Percentiles rank a stretch among this genome's conserved stretches.
Evolutionary conservation across 805 yeast species (phyloP).

Genomic region (Yarrowia keelungensis): DNA sequence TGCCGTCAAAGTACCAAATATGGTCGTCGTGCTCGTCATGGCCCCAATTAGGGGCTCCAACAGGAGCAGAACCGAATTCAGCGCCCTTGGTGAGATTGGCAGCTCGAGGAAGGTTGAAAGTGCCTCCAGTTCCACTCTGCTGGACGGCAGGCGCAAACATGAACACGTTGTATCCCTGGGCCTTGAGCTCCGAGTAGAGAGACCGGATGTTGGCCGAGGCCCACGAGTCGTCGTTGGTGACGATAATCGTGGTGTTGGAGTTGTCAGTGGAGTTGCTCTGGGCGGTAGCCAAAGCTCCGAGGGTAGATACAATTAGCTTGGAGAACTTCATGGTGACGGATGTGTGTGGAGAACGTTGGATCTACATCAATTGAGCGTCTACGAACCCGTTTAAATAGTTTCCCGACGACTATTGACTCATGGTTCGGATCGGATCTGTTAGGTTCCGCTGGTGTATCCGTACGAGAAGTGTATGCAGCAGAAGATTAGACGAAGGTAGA

Average conservation of each 20-base stretch:
- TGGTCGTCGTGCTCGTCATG: slow-evolving; percentile 49
- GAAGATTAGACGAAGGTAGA: too few relatives aligned
- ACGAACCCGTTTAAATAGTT: background rate
- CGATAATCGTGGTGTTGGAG: slow-evolving; percentile 51
- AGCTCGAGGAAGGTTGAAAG: slow-evolving; percentile 53
- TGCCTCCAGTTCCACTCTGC: slow-evolving; percentile 64
- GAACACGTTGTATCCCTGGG: slow-evolving; percentile 58
- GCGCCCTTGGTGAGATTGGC: slow-evolving; percentile 53
- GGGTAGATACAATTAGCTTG: background rate
- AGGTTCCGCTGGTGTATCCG: too few relatives aligned
- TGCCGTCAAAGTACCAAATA: slow-evolving; percentile 59
- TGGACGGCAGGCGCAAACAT: slow-evolving; percentile 61
- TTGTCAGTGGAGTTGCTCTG: slow-evolving; percentile 17
- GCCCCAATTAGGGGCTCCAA: slow-evolving; percentile 61
- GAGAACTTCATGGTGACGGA: background rate
- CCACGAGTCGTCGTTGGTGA: slow-evolving; percentile 67
- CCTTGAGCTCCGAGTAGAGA: slow-evolving; percentile 56
- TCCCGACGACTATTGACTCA: background rate
- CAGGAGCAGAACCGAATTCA: slow-evolving; percentile 55
- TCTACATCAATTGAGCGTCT: background rate
- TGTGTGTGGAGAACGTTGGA: background rate
- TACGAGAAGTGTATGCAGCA: too few relatives aligned
- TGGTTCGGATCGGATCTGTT: too few relatives aligned
- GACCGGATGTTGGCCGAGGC: slow-evolving; percentile 64
- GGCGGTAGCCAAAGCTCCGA: slow-evolving; percentile 2